A percentile compares a stretch with the other conserved stretches of the same genome.
Evolutionary conservation across 352 stramenopile species (phyloP).

Genomic region (Phytophthora crassamura): DNA sequence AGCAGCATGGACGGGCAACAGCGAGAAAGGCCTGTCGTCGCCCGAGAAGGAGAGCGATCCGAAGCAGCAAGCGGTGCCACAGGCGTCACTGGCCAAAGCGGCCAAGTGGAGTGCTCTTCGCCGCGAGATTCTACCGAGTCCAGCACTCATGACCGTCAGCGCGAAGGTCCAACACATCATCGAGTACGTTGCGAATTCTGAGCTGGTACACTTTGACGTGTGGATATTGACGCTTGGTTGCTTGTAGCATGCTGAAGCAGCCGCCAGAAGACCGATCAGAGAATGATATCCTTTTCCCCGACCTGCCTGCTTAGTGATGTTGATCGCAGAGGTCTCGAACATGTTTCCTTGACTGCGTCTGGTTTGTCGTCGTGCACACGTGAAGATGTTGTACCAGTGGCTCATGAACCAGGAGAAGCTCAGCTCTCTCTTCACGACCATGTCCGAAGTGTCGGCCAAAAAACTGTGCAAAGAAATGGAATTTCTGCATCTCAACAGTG

Average conservation of each 20-base stretch:
- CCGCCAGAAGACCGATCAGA: conserved; percentile 70
- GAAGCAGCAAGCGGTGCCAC: conserved; percentile 44
- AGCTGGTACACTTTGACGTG: not conserved
- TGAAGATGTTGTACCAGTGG: conserved; percentile 82
- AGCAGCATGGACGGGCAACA: conserved; percentile 4
- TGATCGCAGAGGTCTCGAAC: not conserved
- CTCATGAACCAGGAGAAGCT: conserved; percentile 90
- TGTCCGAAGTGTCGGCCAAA: conserved; percentile 85
- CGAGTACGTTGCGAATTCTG: conserved; percentile 39
- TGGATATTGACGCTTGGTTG: not conserved
- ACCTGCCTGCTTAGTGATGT: not conserved
- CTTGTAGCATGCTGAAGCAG: conserved; percentile 63
- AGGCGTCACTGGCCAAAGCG: conserved; percentile 7
- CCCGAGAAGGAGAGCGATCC: conserved; percentile 39
- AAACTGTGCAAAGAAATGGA: conserved; percentile 90
- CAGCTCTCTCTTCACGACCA: conserved; percentile 86
- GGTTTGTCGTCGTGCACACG: conserved; percentile 39
- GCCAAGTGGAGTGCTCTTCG: conserved; percentile 41
- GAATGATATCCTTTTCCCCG: conserved; percentile 55
- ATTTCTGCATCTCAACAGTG: conserved; percentile 72
- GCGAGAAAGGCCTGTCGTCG: conserved; percentile 3
- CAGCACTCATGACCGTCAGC: conserved; percentile 64
- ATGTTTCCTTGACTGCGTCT: conserved; percentile 19
- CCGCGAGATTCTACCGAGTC: conserved; percentile 49
- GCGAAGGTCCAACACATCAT: conserved; percentile 76